phyloP scores from a whole-genome alignment of 257 asterid genomes.

The Fraxinus pennsylvanica region DNA sequence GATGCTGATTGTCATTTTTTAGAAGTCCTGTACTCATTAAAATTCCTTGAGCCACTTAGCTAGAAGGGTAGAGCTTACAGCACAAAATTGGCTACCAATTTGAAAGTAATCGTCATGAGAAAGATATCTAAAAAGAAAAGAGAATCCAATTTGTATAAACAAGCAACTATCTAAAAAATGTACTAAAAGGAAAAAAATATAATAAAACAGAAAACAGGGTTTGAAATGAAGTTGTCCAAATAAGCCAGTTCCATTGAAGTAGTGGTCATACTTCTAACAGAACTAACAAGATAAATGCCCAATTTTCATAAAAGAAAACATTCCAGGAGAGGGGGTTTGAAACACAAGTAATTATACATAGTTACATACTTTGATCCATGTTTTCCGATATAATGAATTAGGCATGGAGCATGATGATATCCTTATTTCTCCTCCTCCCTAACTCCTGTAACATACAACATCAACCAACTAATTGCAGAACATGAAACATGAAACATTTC shows the following conservation, averaged over 20 bases:
- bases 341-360: neutral
- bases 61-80: neutral
- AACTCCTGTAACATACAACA: neutral
- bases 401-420: neutral
- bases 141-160: neutral
- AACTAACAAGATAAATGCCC: neutral
- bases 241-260: neutral
- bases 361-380: conserved; percentile 13
- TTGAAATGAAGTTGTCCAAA: neutral
- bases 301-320: neutral
- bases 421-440: neutral
- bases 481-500: neutral
- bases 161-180: too few species aligned
- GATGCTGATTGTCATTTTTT: conserved; percentile 11
- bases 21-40: conserved; percentile 1
- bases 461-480: neutral
- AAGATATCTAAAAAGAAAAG: neutral
- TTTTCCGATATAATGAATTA: neutral
- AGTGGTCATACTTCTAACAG: neutral
- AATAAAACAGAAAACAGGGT: neutral
- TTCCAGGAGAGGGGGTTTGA: neutral
- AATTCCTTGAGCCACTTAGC: neutral
- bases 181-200: neutral
- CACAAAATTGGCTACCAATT: neutral
- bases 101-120: neutral